Evolutionary conservation across 345 rosid genomes (phyloP).

Genomic region (Hypericum perforatum): DNA sequence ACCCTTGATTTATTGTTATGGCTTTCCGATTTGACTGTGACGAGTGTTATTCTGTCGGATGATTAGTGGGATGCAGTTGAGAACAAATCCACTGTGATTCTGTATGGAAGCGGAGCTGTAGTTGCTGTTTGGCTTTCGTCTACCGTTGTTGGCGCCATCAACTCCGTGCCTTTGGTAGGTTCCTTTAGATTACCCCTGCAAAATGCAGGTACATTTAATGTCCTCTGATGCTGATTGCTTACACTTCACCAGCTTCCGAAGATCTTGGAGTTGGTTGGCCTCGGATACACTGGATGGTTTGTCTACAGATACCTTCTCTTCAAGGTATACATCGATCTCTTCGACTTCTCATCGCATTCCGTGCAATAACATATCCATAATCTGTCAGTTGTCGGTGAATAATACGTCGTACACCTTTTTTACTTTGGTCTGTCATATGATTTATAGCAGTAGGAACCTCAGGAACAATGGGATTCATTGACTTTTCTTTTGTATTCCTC

Average conservation of each 20-base stretch:
- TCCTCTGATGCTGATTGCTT: not conserved
- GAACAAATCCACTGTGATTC: conserved; percentile 78
- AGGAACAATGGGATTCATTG: no score
- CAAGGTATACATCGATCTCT: conserved; percentile 62
- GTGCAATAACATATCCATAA: no score
- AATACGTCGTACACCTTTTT: no score
- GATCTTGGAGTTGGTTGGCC: conserved; percentile 92
- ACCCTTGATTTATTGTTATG: no score
- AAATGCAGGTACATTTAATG: not conserved
- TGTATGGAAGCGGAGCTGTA: conserved; percentile 92
- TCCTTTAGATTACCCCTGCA: not conserved
- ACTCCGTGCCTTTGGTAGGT: conserved; percentile 90
- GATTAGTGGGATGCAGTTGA: conserved; percentile 90
- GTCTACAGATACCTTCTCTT: conserved; percentile 99
- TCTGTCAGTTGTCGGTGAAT: not conserved
- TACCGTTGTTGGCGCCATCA: conserved; percentile 71
- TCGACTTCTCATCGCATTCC: no score
- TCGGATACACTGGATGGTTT: conserved; percentile 98
- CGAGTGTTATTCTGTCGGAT: conserved; percentile 1
- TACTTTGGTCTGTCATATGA: not conserved
- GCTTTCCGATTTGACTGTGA: conserved; percentile 9
- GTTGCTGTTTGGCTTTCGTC: conserved; percentile 97
- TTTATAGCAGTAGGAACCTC: not conserved
- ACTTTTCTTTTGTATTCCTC: conserved; percentile 17
- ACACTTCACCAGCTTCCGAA: conserved; percentile 64